Evolutionary conservation across 495 filamentous ascomycete species (phyloP).

Genomic region (Penicillium tannophilum): DNA sequence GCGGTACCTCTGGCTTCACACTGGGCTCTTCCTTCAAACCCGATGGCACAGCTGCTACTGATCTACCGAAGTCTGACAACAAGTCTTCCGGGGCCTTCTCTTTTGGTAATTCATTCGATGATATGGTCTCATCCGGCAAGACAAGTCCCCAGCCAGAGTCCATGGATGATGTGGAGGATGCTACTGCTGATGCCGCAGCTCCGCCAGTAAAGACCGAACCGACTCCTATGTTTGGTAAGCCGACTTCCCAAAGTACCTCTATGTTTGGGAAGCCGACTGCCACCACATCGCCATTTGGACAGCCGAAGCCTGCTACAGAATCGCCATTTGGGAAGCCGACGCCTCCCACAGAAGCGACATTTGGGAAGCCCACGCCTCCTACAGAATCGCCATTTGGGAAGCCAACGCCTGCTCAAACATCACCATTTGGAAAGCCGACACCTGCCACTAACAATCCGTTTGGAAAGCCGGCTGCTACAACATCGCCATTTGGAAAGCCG

Average conservation of each 20-base stretch:
- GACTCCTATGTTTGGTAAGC: conserved; percentile 23
- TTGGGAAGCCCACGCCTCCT: conserved; percentile 21
- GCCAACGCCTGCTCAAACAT: not conserved
- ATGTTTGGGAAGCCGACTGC: conserved; percentile 5
- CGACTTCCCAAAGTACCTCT: conserved; percentile 27
- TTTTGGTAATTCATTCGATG: conserved; percentile 33
- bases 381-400: conserved; percentile 23
- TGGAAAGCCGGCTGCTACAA: not conserved
- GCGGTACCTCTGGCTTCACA: conserved; percentile 59
- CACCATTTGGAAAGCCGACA: conserved; percentile 18
- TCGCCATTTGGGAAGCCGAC: conserved; percentile 6
- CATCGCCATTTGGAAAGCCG: conserved; percentile 18
- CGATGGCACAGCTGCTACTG: conserved; percentile 66
- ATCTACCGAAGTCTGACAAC: conserved; percentile 54
- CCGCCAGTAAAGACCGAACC: conserved; percentile 23
- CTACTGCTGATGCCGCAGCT: conserved; percentile 16
- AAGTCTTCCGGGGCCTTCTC: conserved; percentile 39
- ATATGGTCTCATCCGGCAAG: conserved; percentile 30
- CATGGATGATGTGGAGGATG: conserved; percentile 47
- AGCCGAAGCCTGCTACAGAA: conserved; percentile 26
- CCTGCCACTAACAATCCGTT: conserved; percentile 27
- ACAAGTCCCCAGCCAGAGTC: conserved; percentile 30
- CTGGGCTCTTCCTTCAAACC: conserved; percentile 80
- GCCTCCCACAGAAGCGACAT: conserved; percentile 6
- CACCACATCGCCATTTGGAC: conserved; percentile 15